phyloP scores from a whole-genome alignment of 1,139 yeast species.

The Geotrichum siamense region DNA sequence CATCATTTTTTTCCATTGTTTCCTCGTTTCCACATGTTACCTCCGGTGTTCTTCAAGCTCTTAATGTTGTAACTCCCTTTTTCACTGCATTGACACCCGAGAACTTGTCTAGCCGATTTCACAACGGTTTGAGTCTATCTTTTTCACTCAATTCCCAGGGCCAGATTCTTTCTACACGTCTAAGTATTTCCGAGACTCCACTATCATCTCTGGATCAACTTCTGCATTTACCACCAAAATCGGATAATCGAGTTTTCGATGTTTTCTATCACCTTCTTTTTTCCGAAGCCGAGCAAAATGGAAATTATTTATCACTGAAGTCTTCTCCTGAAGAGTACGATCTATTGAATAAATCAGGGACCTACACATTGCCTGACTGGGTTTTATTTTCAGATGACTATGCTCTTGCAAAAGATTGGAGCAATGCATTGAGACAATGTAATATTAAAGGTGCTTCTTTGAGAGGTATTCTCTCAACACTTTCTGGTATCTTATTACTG shows the following conservation, averaged over 20 bases:
- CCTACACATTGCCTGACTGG: constrained; percentile 35
- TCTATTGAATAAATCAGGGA: constrained; percentile 30
- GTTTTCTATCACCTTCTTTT: constrained; percentile 36
- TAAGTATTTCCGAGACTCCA: constrained; percentile 31
- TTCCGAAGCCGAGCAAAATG: constrained; percentile 31
- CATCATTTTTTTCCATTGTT: constrained; percentile 28
- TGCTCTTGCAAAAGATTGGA: constrained; percentile 39
- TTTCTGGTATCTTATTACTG: constrained; percentile 37
- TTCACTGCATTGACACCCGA: constrained; percentile 35
- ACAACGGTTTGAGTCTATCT: constrained; percentile 33
- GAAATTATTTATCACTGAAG: constrained; percentile 32
- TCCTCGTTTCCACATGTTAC: constrained; percentile 35
- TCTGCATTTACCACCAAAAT: constrained; percentile 26
- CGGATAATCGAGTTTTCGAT: constrained; percentile 33
- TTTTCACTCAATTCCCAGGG: constrained; percentile 33
- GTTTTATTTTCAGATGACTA: constrained; percentile 35
- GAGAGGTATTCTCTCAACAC: constrained; percentile 32
- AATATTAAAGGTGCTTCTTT: constrained; percentile 33
- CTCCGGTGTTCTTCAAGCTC: constrained; percentile 33
- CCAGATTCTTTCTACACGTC: constrained; percentile 32
- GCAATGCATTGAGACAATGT: constrained; percentile 34
- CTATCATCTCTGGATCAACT: constrained; percentile 32
- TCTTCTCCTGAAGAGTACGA: constrained; percentile 31
- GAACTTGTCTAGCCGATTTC: constrained; percentile 34
- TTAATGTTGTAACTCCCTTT: constrained; percentile 37